Percentiles rank a stretch among this genome's conserved stretches.
Evolutionary conservation across 805 yeast genomes (phyloP).

Genomic region (Candida gorgasii): DNA sequence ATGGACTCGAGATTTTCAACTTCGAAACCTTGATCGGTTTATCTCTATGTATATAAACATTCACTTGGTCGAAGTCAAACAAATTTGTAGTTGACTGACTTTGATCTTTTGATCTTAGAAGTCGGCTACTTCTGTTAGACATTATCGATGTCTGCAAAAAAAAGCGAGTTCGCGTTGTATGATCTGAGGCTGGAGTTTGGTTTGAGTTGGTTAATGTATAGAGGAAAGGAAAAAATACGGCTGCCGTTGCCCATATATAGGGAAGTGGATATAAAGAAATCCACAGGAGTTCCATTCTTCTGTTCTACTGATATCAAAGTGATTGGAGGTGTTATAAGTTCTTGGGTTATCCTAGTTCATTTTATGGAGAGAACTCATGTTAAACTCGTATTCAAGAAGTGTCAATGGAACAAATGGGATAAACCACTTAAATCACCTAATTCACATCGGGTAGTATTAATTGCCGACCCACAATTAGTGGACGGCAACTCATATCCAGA

Average conservation of each 20-base stretch:
- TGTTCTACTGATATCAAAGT: background rate
- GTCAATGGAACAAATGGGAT: conserved; percentile 67
- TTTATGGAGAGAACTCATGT: conserved; percentile 34
- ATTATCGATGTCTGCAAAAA: too few relatives aligned
- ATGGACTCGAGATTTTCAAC: background rate
- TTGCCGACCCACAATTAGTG: conserved; percentile 94
- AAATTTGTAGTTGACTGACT: conserved; percentile 17
- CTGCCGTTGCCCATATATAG: conserved; percentile 8
- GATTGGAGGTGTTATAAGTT: conserved; percentile 8
- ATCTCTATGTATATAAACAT: conserved; percentile 19
- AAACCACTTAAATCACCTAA: conserved; percentile 39
- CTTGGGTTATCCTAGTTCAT: conserved; percentile 31
- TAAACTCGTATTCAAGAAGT: conserved; percentile 22
- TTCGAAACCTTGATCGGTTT: conserved; percentile 19
- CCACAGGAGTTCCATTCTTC: background rate
- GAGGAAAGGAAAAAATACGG: conserved; percentile 20
- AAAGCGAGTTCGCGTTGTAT: background rate
- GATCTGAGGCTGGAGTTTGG: too few relatives aligned
- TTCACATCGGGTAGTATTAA: conserved; percentile 54
- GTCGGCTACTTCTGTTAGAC: conserved; percentile 8
- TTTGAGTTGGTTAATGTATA: conserved; percentile 24
- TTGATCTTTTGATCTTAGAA: conserved; percentile 32
- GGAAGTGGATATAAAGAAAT: conserved; percentile 1
- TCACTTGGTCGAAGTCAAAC: conserved; percentile 36
- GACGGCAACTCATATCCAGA: conserved; percentile 87